phyloP scores from a whole-genome alignment of 345 rosid genomes.

The Linum lewisii region DNA sequence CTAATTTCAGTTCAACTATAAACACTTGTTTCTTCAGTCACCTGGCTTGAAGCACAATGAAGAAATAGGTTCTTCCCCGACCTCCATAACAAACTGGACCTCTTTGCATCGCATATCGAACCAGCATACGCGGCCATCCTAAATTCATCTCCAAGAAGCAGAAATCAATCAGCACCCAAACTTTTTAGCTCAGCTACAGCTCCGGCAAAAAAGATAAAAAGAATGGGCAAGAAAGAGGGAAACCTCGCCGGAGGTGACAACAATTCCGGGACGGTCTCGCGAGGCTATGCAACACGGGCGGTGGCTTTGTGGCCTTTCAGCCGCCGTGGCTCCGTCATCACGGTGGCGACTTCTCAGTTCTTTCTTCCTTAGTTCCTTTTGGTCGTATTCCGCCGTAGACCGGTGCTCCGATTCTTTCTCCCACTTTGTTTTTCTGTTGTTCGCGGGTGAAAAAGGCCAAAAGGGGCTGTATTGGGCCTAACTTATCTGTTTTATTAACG shows the following conservation, averaged over 20 bases:
- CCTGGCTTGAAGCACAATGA: slow-evolving; percentile 79
- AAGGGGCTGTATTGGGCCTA: background rate
- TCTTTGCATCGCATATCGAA: slow-evolving; percentile 91
- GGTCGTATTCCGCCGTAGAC: background rate
- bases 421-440: background rate
- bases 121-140: slow-evolving; percentile 95
- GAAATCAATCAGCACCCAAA: background rate
- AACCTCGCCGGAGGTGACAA: slow-evolving; percentile 79
- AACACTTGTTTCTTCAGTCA: slow-evolving; percentile 9
- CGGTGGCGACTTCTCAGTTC: background rate
- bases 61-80: slow-evolving; percentile 55
- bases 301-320: slow-evolving; percentile 68
- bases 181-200: background rate
- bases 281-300: slow-evolving; percentile 75
- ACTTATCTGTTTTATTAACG: too few species aligned
- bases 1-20: background rate
- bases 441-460: background rate
- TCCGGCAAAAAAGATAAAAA: background rate
- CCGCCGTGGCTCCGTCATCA: slow-evolving; percentile 52
- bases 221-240: background rate
- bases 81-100: slow-evolving; percentile 49
- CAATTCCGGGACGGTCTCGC: slow-evolving; percentile 51
- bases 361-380: too few species aligned
- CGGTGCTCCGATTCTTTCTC: background rate
- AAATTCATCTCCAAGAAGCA: background rate